Evolutionary conservation across 2,329 filamentous ascomycete genomes (phyloP), one percentile per base, ranked within the genome.

Genomic region (Xylariaceae sp.): DNA sequence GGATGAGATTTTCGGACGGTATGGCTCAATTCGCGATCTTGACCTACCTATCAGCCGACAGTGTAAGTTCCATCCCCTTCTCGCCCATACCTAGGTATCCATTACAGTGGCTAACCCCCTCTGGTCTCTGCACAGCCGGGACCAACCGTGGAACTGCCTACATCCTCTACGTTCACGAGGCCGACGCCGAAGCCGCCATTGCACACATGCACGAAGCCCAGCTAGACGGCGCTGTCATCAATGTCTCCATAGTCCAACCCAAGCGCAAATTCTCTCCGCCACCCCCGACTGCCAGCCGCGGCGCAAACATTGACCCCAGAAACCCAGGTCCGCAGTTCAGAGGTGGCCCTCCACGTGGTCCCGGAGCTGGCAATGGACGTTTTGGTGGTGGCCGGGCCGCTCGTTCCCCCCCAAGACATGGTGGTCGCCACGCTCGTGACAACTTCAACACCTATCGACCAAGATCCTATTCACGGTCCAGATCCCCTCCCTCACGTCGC

Each of bases 131-230:
- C 29, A 10, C 59, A 93, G 88, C 87, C 73, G 85, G 87, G 65
- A 90, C 83, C 43, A 97, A 97, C 61, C 85, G 92, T 46, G 92
- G 93, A 37, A 95, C 89, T 22, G 93, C 92, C 23, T 97, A 96
- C 65, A 90, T 97, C 52, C 76, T 95, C 34, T 98, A 86, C 67
- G 74, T 82, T 43, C 76, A 85, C 54, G 80, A 90, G 53, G 74
- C 79, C 40, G 86, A 92, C 53, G 92, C 93, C 20, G 89, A 96
- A 67, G 76, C 82, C 12, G 93, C 93, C 22, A 94, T 96, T 57
- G 82, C 91, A 16, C 88, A 95, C 64, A 97, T 98, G 93, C 93
- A 98, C 67, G 93, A 98, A 70, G 89, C 88, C n/a, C 88, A 95
- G 62, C 71, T 95, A 22, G 91, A 96, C 65, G 90, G 90, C 41